phyloP scores from a whole-genome alignment of 352 stramenopile genomes.

The Phytophthora parvispora region DNA sequence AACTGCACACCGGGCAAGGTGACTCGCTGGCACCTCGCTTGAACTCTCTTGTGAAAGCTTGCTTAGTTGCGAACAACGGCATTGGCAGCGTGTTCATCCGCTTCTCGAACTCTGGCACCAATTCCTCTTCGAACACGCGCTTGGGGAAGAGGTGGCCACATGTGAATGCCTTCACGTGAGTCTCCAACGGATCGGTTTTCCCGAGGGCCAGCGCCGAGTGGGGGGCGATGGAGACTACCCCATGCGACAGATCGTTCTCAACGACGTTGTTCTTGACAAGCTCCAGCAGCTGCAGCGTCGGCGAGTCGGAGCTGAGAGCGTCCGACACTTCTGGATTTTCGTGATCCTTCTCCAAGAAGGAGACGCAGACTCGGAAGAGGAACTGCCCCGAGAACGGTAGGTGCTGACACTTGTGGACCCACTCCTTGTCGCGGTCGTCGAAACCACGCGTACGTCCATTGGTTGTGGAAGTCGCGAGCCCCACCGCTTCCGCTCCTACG shows the following conservation, averaged over 20 bases:
- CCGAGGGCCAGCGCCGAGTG: conserved; percentile 77
- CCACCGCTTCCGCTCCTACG: conserved; percentile 24
- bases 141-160: conserved; percentile 89
- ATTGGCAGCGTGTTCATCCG: conserved; percentile 73
- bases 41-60: conserved; percentile 77
- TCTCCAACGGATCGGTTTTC: conserved; percentile 88
- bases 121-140: conserved; percentile 88
- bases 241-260: conserved; percentile 73
- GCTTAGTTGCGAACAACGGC: conserved; percentile 71
- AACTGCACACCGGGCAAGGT: conserved; percentile 84
- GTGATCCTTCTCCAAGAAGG: conserved; percentile 55
- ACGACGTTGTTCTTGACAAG: conserved; percentile 83
- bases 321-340: conserved; percentile 9
- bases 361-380: conserved; percentile 79
- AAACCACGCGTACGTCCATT: conserved; percentile 41
- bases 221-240: conserved; percentile 60
- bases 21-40: conserved; percentile 67
- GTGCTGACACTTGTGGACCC: conserved; percentile 78
- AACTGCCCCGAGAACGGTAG: conserved; percentile 86
- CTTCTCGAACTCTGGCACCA: conserved; percentile 86
- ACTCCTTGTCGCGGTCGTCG: conserved; percentile 83
- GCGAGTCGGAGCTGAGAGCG: conserved; percentile 10
- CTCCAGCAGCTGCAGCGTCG: conserved; percentile 56
- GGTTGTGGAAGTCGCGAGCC: conserved; percentile 6
- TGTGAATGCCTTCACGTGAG: conserved; percentile 88